Evolutionary conservation across 768 basidiomycete species (phyloP).

Genomic region (Podaxis rugospora): DNA sequence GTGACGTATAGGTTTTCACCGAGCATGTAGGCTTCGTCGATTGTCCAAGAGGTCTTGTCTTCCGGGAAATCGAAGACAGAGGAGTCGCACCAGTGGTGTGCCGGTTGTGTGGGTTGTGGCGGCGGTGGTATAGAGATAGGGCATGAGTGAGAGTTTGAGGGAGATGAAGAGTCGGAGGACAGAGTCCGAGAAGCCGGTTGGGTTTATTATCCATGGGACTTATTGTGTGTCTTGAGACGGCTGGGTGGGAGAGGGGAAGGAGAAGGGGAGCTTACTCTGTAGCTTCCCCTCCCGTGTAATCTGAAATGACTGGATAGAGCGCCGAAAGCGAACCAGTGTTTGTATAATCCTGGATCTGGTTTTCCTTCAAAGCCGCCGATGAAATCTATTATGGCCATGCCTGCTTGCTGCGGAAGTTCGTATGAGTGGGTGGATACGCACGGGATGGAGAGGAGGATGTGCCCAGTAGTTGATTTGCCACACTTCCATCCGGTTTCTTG

Average conservation of each 20-base stretch:
- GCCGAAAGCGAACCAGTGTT: conserved; percentile 42
- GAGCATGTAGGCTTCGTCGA: conserved; percentile 31
- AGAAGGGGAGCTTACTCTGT: conserved; percentile 27
- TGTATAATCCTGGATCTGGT: conserved; percentile 35
- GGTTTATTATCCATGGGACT: conserved; percentile 43
- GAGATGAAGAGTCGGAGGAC: conserved; percentile 35
- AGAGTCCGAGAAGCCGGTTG: conserved; percentile 29
- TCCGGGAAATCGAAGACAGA: conserved; percentile 31
- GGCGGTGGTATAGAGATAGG: conserved; percentile 33
- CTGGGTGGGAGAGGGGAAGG: background rate
- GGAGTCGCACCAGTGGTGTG: conserved; percentile 28
- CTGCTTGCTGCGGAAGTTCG: conserved; percentile 28
- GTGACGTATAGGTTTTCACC: conserved; percentile 26
- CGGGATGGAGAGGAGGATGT: background rate
- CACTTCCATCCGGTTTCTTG: conserved; percentile 38
- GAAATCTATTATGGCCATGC: conserved; percentile 40
- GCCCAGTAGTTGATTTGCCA: conserved; percentile 38
- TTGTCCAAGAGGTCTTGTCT: conserved; percentile 24
- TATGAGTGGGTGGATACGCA: background rate
- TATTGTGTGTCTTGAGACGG: background rate
- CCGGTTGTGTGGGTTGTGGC: conserved; percentile 26
- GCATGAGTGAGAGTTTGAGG: conserved; percentile 41
- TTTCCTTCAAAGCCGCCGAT: conserved; percentile 36
- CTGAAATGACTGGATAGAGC: conserved; percentile 37
- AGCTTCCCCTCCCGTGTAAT: conserved; percentile 42